Base-by-base conservation (phyloP, 2,329 filamentous ascomycete species). In the Leptographium galeiforme region DNA sequence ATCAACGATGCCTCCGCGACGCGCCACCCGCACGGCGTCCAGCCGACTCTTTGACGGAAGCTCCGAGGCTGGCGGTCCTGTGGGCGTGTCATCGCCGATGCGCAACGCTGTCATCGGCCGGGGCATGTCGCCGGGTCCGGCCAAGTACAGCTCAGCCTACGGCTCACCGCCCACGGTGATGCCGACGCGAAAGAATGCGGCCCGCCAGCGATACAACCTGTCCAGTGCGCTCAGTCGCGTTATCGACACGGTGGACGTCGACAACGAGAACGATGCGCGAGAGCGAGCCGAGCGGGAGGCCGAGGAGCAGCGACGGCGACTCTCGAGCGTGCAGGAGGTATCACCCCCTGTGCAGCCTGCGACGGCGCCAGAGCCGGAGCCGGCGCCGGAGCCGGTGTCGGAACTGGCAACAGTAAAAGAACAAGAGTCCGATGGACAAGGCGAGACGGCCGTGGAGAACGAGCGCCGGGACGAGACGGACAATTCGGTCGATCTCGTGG, bases 81-180 rank as follows among this genome's bases (percentile, higher is more conserved):
- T 57, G 30, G n/a, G 41, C 19, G 16, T 44, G 12, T 16, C 40
- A 2, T 52, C 51, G 47, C 30, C 46, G 6, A 39, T 57, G 38
- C 50, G 52, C 44, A 53, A 53, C 12, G 48, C 51, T n/a, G 53
- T 53, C 7, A 45, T 44, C 7, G 54, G 51, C 25, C 57, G 55
- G 13, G 57, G 57, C 55, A 60, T 61, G 57, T 57, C 56, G 1
- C 58, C 59, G 1, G 57, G 59, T n/a, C 59, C 59, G 12, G 57
- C 59, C 50, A 58, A 58, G 51, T 61, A 55, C 54, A 61, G 59
- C 51, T 60, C 59, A 4, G 40, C 59, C n/a, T 61, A 61, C 43
- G 59, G 59, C 45, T 59, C 59, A 7, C 59, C 59, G 18, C 57
- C 58, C 1, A 56, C 58, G 3, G 53, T 60, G 11, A 34, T 53